phyloP scores from a whole-genome alignment of 2,329 filamentous ascomycete genomes.

The Stenocarpella maydis region DNA sequence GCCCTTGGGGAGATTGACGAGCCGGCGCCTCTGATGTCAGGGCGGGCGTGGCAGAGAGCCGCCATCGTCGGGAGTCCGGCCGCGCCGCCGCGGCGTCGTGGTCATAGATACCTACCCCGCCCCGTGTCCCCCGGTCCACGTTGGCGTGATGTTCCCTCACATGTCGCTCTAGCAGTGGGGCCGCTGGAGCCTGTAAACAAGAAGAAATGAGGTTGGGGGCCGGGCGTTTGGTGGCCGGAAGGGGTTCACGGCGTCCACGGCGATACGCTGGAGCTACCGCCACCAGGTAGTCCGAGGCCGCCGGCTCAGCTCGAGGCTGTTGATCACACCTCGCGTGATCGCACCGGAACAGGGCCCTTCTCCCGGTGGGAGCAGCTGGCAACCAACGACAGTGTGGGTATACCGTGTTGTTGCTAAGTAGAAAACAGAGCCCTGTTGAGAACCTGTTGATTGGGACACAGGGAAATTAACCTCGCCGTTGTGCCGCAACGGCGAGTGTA shows the following conservation, averaged over 20 bases:
- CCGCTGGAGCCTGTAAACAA: neutral
- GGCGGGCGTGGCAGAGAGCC: neutral
- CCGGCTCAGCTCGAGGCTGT: neutral
- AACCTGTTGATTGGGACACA: conserved; percentile 1
- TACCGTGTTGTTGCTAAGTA: neutral
- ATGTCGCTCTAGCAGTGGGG: neutral
- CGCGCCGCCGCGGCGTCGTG: neutral
- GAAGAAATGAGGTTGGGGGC: neutral
- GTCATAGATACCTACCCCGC: neutral
- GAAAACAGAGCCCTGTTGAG: neutral
- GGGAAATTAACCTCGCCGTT: neutral
- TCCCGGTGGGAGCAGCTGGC: neutral
- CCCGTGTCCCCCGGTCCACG: neutral
- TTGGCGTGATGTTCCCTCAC: neutral
- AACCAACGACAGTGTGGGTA: conserved; percentile 8
- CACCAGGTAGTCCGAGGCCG: neutral
- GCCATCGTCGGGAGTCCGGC: neutral
- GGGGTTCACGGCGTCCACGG: neutral
- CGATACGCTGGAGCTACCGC: neutral
- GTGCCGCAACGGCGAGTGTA: neutral
- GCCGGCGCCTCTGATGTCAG: neutral
- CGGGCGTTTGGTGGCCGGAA: neutral
- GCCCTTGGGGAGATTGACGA: neutral
- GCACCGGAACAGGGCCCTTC: neutral
- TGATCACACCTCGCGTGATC: conserved; percentile 16